Conservation (phyloP, 2,329 filamentous ascomycete genomes). For the Aspergillus pseudotamarii region DNA sequence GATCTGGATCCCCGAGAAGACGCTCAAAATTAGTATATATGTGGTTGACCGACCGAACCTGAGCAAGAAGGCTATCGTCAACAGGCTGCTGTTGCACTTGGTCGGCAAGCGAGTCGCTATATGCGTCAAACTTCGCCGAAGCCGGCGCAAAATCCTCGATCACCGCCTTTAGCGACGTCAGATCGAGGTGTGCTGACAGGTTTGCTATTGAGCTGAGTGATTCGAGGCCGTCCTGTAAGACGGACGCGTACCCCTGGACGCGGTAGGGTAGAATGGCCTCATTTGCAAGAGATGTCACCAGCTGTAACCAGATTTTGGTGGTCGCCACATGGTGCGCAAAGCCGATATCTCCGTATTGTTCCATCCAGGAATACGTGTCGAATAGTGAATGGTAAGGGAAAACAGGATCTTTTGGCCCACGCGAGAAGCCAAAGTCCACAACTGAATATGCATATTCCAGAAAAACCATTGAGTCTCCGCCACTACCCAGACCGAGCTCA, state of each 20-base stretch:
- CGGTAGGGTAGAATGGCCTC: neutral
- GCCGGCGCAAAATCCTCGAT: neutral
- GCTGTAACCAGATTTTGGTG: neutral
- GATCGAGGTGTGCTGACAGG: neutral
- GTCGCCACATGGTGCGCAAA: neutral
- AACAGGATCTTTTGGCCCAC: neutral
- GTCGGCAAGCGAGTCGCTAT: neutral
- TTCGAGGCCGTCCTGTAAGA: neutral
- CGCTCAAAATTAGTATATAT: neutral
- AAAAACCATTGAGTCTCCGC: neutral
- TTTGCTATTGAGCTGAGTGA: neutral
- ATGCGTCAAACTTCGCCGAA: neutral
- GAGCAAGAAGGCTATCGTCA: neutral
- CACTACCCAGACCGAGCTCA: neutral
- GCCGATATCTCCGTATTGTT: neutral
- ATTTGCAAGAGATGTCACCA: neutral
- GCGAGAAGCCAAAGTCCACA: neutral
- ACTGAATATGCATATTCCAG: neutral
- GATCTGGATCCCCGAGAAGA: neutral
- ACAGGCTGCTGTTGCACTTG: neutral
- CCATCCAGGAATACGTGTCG: neutral
- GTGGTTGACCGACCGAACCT: neutral
- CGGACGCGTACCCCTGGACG: neutral
- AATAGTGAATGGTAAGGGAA: neutral
- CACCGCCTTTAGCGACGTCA: neutral